A percentile compares a stretch with the other conserved stretches of the same genome.
Conservation (phyloP, 2,329 filamentous ascomycete species). For the Cercospora brassicicola region DNA sequence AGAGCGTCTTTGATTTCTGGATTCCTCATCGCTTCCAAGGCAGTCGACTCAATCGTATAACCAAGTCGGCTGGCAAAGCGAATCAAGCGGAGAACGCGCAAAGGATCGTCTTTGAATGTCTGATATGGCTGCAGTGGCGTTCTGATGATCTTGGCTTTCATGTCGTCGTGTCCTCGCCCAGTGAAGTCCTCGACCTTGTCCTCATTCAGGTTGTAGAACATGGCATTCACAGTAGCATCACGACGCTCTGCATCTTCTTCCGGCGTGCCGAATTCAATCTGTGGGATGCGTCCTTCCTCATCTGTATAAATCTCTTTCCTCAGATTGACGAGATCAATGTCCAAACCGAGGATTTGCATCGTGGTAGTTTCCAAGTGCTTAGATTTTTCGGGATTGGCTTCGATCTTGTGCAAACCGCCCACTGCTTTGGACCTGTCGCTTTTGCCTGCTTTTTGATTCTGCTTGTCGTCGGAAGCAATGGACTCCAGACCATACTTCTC, state of each 20-base stretch:
- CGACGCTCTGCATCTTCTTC: constrained; percentile 84
- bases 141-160: constrained; percentile 70
- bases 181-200: constrained; percentile 82
- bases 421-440: constrained; percentile 58
- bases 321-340: constrained; percentile 92
- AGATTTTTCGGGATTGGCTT: constrained; percentile 90
- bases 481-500: constrained; percentile 59
- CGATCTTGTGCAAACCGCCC: constrained; percentile 80
- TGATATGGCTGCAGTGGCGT: constrained; percentile 86
- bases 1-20: constrained; percentile 75
- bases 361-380: constrained; percentile 94
- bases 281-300: constrained; percentile 77
- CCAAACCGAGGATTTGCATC: constrained; percentile 78
- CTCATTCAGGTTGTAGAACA: constrained; percentile 91
- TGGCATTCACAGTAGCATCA: constrained; percentile 90
- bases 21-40: constrained; percentile 73
- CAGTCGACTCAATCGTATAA: constrained; percentile 72
- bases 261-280: constrained; percentile 90
- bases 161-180: constrained; percentile 68
- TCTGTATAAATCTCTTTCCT: constrained; percentile 86
- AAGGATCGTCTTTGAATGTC: constrained; percentile 91
- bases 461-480: constrained; percentile 40
- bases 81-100: constrained; percentile 81
- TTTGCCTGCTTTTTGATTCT: constrained; percentile 43
- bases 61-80: constrained; percentile 83